phyloP scores from a whole-genome alignment of 768 basidiomycete genomes.

The Tulasnella sp. region DNA sequence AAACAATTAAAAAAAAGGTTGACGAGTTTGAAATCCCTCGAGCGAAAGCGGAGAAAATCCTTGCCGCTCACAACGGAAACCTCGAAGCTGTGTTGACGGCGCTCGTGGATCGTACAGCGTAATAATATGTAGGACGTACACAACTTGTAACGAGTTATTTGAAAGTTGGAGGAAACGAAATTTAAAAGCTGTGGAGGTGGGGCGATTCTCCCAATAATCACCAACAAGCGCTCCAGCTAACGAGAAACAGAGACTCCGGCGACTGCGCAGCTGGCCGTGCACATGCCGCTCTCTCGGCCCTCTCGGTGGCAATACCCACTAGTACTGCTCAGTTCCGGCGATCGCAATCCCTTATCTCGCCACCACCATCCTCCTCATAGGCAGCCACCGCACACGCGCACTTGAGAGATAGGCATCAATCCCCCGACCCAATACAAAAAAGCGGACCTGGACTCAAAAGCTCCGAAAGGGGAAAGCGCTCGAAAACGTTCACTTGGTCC shows the following conservation, averaged over 20 bases:
- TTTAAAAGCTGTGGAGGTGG: too few relatives aligned
- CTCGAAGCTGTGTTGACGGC: neutral
- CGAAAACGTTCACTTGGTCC: too few relatives aligned
- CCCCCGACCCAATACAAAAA: neutral
- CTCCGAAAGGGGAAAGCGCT: neutral
- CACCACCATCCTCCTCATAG: neutral
- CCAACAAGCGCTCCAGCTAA: too few relatives aligned
- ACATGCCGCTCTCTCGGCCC: neutral
- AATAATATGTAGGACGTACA: too few relatives aligned
- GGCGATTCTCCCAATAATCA: too few relatives aligned
- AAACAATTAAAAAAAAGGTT: neutral
- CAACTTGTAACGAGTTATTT: neutral
- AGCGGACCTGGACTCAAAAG: neutral
- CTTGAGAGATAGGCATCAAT: neutral
- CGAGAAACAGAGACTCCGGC: neutral
- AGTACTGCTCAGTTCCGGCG: neutral
- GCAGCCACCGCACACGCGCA: neutral
- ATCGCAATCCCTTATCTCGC: neutral
- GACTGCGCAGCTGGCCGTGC: neutral
- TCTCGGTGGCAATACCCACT: neutral
- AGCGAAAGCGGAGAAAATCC: constrained; percentile 5
- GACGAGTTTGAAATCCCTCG: constrained; percentile 10
- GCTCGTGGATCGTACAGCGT: neutral
- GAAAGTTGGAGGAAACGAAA: neutral
- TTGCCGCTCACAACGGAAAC: neutral